Conservation (phyloP, 2,329 filamentous ascomycete species). For the Xylariaceae sp. region DNA sequence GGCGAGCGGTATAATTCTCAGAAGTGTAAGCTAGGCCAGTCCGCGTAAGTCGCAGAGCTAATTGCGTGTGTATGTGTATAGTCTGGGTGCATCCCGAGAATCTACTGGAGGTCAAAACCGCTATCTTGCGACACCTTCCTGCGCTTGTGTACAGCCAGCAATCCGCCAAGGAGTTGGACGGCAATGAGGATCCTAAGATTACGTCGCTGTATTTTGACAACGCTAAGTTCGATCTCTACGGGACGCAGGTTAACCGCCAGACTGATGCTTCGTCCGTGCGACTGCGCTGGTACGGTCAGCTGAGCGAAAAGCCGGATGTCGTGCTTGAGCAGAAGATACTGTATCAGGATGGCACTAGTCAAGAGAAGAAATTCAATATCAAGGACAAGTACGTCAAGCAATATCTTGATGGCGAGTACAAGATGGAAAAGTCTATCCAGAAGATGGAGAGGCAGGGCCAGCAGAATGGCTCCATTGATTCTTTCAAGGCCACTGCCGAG, state of each 20-base stretch:
- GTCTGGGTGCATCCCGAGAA: conserved; percentile 97
- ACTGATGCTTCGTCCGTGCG: conserved; percentile 77
- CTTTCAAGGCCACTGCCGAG: conserved; percentile 66
- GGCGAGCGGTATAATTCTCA: conserved; percentile 76
- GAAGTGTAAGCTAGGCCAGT: conserved; percentile 63
- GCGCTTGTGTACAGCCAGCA: conserved; percentile 91
- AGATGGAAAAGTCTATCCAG: conserved; percentile 83
- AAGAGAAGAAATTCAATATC: conserved; percentile 75
- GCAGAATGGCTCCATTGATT: conserved; percentile 60
- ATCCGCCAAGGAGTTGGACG: conserved; percentile 75
- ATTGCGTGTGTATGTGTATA: conserved; percentile 34
- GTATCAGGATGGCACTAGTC: conserved; percentile 68
- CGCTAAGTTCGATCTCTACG: conserved; percentile 78
- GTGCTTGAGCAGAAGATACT: conserved; percentile 86
- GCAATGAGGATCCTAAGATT: conserved; percentile 78
- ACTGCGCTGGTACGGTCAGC: conserved; percentile 85
- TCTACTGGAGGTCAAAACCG: conserved; percentile 92
- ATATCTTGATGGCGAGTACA: conserved; percentile 82
- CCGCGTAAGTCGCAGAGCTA: conserved; percentile 26
- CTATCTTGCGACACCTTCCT: conserved; percentile 84
- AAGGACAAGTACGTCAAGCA: conserved; percentile 92
- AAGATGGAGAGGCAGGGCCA: conserved; percentile 80
- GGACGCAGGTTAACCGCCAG: conserved; percentile 73
- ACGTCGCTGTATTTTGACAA: conserved; percentile 97
- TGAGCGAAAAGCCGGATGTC: conserved; percentile 74